Percentiles rank a stretch among this genome's conserved stretches.
Conservation (phyloP, 495 filamentous ascomycete species). For the Penicillium riverlandense region DNA sequence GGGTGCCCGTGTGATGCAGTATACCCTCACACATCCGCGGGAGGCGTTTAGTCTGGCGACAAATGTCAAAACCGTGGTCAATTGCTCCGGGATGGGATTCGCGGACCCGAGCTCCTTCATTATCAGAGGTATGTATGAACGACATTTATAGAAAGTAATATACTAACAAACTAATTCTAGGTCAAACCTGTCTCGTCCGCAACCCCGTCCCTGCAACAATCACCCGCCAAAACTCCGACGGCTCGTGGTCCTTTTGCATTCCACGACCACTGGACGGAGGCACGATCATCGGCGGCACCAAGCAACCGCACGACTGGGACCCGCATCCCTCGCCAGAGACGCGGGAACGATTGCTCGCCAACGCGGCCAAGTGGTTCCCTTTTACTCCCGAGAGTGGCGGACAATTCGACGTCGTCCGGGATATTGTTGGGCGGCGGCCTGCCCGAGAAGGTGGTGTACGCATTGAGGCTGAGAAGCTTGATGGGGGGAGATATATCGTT, state of each 20-base stretch:
- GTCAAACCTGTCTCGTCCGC: constrained; percentile 39
- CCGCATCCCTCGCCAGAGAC: constrained; percentile 38
- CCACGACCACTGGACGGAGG: constrained; percentile 53
- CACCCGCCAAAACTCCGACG: constrained; percentile 53
- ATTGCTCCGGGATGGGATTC: constrained; percentile 52
- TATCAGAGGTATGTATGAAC: constrained; percentile 38
- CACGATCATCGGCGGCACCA: constrained; percentile 58
- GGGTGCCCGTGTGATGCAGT: constrained; percentile 40
- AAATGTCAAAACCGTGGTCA: constrained; percentile 44
- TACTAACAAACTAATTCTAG: constrained; percentile 1
- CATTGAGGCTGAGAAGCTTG: constrained; percentile 30
- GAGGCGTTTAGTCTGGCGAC: constrained; percentile 41
- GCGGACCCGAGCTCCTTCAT: constrained; percentile 45
- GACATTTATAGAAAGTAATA: background rate
- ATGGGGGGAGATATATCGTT: constrained; percentile 29
- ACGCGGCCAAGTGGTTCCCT: constrained; percentile 39
- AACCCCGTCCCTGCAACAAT: constrained; percentile 44
- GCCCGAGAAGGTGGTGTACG: constrained; percentile 38
- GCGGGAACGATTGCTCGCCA: constrained; percentile 37
- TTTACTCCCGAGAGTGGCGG: constrained; percentile 27
- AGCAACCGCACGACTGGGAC: constrained; percentile 51
- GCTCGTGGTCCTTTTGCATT: constrained; percentile 54
- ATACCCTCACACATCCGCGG: constrained; percentile 31
- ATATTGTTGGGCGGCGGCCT: constrained; percentile 39
- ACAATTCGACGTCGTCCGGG: constrained; percentile 37